A percentile compares a stretch with the other conserved stretches of the same genome.
phyloP scores from a whole-genome alignment of 176 grass and related monocot genomes.

The Rhynchospora tenuis region DNA sequence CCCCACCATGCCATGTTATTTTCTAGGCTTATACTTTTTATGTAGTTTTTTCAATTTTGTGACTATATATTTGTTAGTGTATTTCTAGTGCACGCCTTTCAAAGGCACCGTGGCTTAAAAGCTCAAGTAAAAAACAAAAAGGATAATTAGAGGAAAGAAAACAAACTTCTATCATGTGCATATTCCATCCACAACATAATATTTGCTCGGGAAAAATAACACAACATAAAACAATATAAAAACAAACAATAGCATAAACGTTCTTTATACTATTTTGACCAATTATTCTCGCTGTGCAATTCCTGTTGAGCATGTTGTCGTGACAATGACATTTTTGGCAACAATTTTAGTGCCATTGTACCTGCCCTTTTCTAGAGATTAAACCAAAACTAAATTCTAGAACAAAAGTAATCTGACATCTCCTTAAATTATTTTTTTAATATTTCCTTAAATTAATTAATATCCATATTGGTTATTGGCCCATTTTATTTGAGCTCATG shows the following conservation, averaged over 20 bases:
- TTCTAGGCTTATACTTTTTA: background rate
- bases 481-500: background rate
- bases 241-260: background rate
- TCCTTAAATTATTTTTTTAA: background rate
- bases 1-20: background rate
- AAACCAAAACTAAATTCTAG: background rate
- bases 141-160: background rate
- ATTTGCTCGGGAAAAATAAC: too few species aligned
- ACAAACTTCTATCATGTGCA: background rate
- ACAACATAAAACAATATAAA: background rate
- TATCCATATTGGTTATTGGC: background rate
- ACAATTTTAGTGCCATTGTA: background rate
- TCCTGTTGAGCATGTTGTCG: background rate
- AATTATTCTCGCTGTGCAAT: background rate
- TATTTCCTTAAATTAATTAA: background rate
- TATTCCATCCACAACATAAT: background rate
- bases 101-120: background rate
- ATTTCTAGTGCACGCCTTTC: background rate
- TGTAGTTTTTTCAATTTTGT: background rate
- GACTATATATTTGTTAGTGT: background rate
- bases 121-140: background rate
- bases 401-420: background rate
- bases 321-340: background rate
- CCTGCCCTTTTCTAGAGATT: background rate
- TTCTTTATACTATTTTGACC: slow-evolving; percentile 12